Percentiles rank a stretch among this genome's conserved stretches.
Conservation (phyloP, 306 rosid genomes). For the Aeschynomene evenia region DNA sequence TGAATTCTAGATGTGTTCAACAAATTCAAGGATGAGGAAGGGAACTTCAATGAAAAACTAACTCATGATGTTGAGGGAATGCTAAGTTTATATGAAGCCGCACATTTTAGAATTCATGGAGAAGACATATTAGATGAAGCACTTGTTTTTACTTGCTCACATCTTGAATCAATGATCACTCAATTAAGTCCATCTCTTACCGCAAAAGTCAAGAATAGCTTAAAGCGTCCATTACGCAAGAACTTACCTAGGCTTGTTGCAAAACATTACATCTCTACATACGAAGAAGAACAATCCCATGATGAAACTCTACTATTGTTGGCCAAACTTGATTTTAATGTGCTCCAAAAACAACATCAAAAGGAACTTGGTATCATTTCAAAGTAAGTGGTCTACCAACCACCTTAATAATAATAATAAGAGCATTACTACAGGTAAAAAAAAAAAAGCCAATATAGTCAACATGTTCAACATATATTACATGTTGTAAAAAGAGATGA, state of each 20-base stretch:
- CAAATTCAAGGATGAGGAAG: neutral
- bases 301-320: too few species aligned
- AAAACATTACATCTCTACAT: neutral
- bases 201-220: neutral
- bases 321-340: too few species aligned
- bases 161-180: neutral
- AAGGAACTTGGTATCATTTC: neutral
- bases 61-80: neutral
- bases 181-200: neutral
- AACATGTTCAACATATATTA: too few species aligned
- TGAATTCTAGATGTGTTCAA: neutral
- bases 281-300: neutral
- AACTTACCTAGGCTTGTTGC: neutral
- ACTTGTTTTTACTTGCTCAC: neutral
- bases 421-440: too few species aligned
- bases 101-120: neutral
- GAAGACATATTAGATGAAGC: too few species aligned
- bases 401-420: neutral
- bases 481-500: too few species aligned
- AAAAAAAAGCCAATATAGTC: too few species aligned
- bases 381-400: neutral
- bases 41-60: too few species aligned
- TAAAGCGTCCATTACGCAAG: neutral
- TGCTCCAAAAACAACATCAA: too few species aligned
- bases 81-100: neutral